Evolutionary conservation across 495 filamentous ascomycete genomes (phyloP).

Genomic region (Diplogelasinospora grovesii): DNA sequence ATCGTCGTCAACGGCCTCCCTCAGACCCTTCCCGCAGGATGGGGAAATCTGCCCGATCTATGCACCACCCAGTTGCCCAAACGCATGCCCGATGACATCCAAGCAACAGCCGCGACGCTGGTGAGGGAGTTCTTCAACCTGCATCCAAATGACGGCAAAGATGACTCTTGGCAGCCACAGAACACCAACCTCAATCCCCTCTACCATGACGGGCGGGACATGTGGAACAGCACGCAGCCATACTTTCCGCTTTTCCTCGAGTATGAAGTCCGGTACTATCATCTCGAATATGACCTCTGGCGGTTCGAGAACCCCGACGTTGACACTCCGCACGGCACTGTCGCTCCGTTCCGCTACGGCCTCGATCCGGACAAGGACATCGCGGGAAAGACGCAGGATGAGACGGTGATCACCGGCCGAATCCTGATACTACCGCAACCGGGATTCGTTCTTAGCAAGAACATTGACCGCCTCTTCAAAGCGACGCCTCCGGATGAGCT

Average conservation of each 20-base stretch:
- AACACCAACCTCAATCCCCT: no score
- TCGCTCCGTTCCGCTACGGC: conserved; percentile 2
- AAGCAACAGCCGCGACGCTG: no score
- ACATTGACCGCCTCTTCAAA: conserved; percentile 29
- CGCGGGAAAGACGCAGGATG: no score
- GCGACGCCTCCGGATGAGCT: conserved; percentile 19
- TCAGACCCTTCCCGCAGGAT: no score
- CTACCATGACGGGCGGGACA: background rate
- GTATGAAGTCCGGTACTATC: conserved; percentile 47
- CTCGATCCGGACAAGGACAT: conserved; percentile 18
- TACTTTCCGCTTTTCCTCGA: conserved; percentile 47
- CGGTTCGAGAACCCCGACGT: conserved; percentile 3
- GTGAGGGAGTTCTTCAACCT: no score
- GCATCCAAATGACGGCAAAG: no score
- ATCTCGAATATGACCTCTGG: conserved; percentile 35
- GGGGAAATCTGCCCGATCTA: no score
- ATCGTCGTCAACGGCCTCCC: conserved; percentile 4
- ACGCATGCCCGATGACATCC: background rate
- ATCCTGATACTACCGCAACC: conserved; percentile 40
- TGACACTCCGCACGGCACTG: conserved; percentile 1
- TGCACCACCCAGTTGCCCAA: conserved; percentile 1
- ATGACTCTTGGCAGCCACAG: no score
- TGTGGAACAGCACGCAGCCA: conserved; percentile 33
- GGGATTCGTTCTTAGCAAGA: conserved; percentile 26
- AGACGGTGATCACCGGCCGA: conserved; percentile 31